Conservation (phyloP, 495 filamentous ascomycete species). For the Daldinia caldariorum region DNA sequence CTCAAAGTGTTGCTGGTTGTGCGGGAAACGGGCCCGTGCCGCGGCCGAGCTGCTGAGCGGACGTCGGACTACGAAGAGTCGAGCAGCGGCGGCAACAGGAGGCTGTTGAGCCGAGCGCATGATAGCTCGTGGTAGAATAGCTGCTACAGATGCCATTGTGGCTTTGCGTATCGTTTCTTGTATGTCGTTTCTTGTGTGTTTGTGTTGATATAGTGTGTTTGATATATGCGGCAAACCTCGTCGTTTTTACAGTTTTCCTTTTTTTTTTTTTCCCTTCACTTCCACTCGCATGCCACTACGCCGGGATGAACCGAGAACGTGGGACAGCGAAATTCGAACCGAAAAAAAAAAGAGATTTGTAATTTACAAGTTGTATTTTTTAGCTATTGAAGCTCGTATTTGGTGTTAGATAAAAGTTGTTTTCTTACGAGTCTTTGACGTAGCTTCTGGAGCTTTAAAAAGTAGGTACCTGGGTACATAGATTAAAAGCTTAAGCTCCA, state of each 20-base stretch:
- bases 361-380: background rate
- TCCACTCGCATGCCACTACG: background rate
- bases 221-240: background rate
- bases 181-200: background rate
- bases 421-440: conserved; percentile 36
- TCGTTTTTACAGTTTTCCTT: background rate
- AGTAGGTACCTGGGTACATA: too few relatives aligned
- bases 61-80: conserved; percentile 21
- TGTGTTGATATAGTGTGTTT: too few relatives aligned
- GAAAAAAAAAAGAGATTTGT: background rate
- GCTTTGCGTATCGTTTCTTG: background rate
- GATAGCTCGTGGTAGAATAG: conserved; percentile 34
- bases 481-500: conserved; percentile 20
- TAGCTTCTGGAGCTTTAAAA: conserved; percentile 14
- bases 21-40: conserved; percentile 19
- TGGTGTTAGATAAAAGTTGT: background rate
- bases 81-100: conserved; percentile 10
- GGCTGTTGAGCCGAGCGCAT: conserved; percentile 32
- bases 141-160: conserved; percentile 40
- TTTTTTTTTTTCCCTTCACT: conserved; percentile 2
- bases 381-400: too few relatives aligned
- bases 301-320: background rate
- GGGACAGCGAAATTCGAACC: conserved; percentile 1
- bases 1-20: conserved; percentile 41
- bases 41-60: conserved; percentile 36